Evolutionary conservation across 148 eudicot genomes (phyloP), one percentile per base, ranked within the genome.

Genomic region (Fagopyrum esculentum): DNA sequence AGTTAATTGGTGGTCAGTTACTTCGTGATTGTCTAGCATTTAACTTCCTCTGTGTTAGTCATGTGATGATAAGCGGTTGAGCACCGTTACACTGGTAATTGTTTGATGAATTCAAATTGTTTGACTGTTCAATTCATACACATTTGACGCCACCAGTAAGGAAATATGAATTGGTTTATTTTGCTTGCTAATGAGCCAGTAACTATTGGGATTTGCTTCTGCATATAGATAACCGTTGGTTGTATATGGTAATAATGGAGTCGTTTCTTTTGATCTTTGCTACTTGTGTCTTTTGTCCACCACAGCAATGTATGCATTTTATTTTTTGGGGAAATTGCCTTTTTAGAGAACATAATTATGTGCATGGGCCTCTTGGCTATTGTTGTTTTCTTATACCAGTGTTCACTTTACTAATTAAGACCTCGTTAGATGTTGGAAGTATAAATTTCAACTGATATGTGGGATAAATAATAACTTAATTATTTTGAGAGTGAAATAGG

Each of bases 51-150:
- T 12, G 64, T 59, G 30, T 22, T 59, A 59, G 22, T 19, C 26
- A 59, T 8, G 30, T 11, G 11, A 59, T 9, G 30, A 40, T 59
- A 9, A 59, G 26, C 11, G 11, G 35, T 11, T 59, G 64, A 59
- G 35, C 35, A 59, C 64, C 35, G 19, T 22, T 4, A 12, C 40
- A 35, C 64, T 19, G 64, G 26, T 59, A 8, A 59, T 9, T 29
- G 40, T 66, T 12, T 12, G 9, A 30, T 13, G 46, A 66, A 35
- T 66, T 66, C 5, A 66, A 43, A 43, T 66, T 66, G 16, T 4
- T 35, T 66, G 71, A 66, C 71, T 66, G 46, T 66, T 40, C 46
- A 66, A 13, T 4, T 66, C 45, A 40, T 66, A 43, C 71, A 12
- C 2, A 11, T 15, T 66, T 15, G 1, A 46, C n/a, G 5, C 43